A percentile compares a stretch with the other conserved stretches of the same genome.
Evolutionary conservation across 208 protist species (phyloP).

Genomic region (Trypanosomatidae sp.): DNA sequence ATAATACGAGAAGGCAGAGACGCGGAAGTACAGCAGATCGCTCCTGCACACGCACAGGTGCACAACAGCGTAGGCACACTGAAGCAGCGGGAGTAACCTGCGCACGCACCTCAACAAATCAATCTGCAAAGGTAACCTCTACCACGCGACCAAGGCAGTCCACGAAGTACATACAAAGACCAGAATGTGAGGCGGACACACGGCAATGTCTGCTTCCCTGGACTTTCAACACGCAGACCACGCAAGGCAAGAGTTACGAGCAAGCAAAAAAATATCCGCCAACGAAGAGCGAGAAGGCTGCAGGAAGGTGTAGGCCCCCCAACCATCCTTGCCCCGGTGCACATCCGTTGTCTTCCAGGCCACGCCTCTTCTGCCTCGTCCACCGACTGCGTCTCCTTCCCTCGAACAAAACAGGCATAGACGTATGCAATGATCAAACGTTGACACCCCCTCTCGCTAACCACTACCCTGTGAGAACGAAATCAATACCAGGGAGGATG

Average conservation of each 20-base stretch:
- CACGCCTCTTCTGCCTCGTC: background rate
- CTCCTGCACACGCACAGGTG: background rate
- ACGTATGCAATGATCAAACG: background rate
- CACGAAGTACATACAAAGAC: background rate
- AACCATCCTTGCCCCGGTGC: background rate
- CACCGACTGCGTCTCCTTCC: background rate
- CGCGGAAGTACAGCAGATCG: background rate
- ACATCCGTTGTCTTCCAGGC: background rate
- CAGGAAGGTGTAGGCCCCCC: too few relatives aligned
- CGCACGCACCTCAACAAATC: background rate
- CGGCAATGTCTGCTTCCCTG: background rate
- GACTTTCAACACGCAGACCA: background rate
- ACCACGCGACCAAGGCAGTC: background rate
- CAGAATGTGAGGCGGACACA: background rate
- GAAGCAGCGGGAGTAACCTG: background rate
- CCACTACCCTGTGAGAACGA: too few relatives aligned
- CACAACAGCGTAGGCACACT: background rate
- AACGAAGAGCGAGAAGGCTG: background rate
- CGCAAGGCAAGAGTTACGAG: background rate
- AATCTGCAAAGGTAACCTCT: background rate
- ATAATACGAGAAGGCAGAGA: background rate
- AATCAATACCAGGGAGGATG: too few relatives aligned
- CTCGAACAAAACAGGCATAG: background rate
- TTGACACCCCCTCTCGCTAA: too few relatives aligned
- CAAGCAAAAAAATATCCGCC: conserved; percentile 17